phyloP scores from a whole-genome alignment of 345 rosid species.

The Hirschfeldia incana region DNA sequence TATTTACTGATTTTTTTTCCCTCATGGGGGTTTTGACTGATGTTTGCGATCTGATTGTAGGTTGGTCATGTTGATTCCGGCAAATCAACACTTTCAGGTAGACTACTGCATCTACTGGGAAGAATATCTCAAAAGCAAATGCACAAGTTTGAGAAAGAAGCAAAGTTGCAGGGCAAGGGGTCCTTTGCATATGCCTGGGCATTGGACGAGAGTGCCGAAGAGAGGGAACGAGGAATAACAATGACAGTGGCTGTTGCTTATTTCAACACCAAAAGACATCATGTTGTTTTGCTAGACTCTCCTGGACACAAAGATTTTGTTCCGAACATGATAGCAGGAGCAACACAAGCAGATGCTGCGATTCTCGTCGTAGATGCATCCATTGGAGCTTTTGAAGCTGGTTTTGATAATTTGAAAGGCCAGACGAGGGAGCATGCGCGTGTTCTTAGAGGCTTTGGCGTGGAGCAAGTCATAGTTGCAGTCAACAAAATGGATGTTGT shows the following conservation, averaged over 20 bases:
- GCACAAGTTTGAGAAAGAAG: conserved; percentile 94
- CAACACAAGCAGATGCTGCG: conserved; percentile 93
- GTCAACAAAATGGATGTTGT: conserved; percentile 90
- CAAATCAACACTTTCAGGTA: conserved; percentile 97
- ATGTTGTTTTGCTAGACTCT: conserved; percentile 90
- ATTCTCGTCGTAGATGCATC: conserved; percentile 93
- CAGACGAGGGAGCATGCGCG: conserved; percentile 92
- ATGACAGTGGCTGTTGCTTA: conserved; percentile 99
- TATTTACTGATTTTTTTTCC: too few species aligned
- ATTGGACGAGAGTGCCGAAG: conserved; percentile 96
- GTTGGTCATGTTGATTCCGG: conserved; percentile 99
- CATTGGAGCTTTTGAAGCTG: conserved; percentile 86
- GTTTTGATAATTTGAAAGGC: conserved; percentile 70
- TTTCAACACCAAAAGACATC: conserved; percentile 83
- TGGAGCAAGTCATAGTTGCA: conserved; percentile 88
- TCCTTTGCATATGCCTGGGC: conserved; percentile 99
- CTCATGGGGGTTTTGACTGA: too few species aligned
- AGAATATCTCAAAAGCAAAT: conserved; percentile 86
- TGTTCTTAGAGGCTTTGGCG: conserved; percentile 91
- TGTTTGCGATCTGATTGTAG: conserved; percentile 40
- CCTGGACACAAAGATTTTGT: conserved; percentile 99
- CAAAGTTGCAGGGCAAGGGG: conserved; percentile 92
- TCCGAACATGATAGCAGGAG: conserved; percentile 98
- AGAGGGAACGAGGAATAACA: conserved; percentile 96
- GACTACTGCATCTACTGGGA: conserved; percentile 87